A percentile compares a stretch with the other conserved stretches of the same genome.
Evolutionary conservation across 305 asterid species (phyloP).

Genomic region (Solanum hybrid): DNA sequence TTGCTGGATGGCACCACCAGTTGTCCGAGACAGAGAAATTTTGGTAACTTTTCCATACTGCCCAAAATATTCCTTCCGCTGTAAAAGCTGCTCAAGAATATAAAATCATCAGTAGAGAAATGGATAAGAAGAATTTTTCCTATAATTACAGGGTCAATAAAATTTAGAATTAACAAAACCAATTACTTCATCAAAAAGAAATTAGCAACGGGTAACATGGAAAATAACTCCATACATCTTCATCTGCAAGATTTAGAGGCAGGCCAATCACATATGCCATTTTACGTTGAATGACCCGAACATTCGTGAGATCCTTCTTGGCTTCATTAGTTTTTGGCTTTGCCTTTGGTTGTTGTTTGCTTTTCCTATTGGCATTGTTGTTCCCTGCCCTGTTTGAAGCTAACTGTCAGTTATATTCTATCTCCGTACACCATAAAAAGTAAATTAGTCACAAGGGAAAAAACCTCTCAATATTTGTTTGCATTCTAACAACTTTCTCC

Average conservation of each 20-base stretch:
- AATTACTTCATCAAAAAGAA: conserved; percentile 4
- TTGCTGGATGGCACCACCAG: conserved; percentile 90
- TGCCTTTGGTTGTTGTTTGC: conserved; percentile 66
- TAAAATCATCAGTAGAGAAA: background rate
- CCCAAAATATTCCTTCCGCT: conserved; percentile 82
- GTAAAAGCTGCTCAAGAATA: conserved; percentile 50
- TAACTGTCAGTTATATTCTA: conserved; percentile 4
- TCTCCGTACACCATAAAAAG: conserved; percentile 6
- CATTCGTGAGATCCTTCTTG: conserved; percentile 73
- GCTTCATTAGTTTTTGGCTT: conserved; percentile 75
- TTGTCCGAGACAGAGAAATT: conserved; percentile 87
- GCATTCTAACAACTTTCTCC: conserved; percentile 78
- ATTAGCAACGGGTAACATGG: background rate
- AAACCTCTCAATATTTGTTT: conserved; percentile 69
- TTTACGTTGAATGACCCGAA: conserved; percentile 92
- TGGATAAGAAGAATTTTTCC: background rate
- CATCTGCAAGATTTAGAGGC: conserved; percentile 87
- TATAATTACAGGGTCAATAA: conserved; percentile 4
- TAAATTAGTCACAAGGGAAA: conserved; percentile 7
- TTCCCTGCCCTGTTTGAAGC: conserved; percentile 38
- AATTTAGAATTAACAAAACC: conserved; percentile 5
- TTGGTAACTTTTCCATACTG: conserved; percentile 90
- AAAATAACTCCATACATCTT: conserved; percentile 52
- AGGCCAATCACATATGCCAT: conserved; percentile 95
- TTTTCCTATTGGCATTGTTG: conserved; percentile 46